Base-by-base conservation (phyloP, 2,329 filamentous ascomycete species). In the Colletotrichum echinochloae region DNA sequence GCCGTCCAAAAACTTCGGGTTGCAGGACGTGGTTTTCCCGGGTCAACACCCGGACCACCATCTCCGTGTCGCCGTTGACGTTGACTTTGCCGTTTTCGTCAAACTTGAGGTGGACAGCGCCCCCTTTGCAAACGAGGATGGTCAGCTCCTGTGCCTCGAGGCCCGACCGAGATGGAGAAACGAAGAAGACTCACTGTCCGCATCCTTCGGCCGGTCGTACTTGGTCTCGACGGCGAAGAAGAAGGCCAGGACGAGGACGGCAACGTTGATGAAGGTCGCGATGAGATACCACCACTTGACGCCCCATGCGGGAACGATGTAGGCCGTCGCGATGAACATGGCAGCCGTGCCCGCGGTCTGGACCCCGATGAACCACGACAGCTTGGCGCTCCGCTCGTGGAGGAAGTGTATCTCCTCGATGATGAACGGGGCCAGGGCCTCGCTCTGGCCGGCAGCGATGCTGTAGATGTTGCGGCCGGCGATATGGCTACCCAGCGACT, bases 381-480 rank as follows among this genome's bases (percentile, higher is more conserved):
- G 52, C 28, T 72, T 72, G 0, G 66, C 57, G 14, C 55, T 68
- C 5, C 73, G 51, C 62, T 77, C 71, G 35, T 75, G 75, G 0
- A 76, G 66, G 51, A 76, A 77, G 44, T 73, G 59, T 14, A 77
- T 73, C 65, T 76, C 75, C 49, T 75, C 72, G 1, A 77, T 56
- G n/a, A 77, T 70, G 30, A 73, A 66, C 1, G 74, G 74, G 2
- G 72, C 72, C 11, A 76, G 55, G 4, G 75, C 78, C 52, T 80
- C 79, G 39, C 74, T 77, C 60, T 80, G 77, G 0, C 79, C 79
- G 4, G 78, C 78, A 0, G 78, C 78, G 60, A 80, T 67, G n/a
- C 75, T 74, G 11, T 78, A 65, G 8, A 79, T 56, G 62, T 76
- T 75, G 12, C 79, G 74, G 2, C 74, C 77, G 1, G 74, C 77